Conservation (phyloP, 805 yeast species). For the Suhomyces sp. region DNA sequence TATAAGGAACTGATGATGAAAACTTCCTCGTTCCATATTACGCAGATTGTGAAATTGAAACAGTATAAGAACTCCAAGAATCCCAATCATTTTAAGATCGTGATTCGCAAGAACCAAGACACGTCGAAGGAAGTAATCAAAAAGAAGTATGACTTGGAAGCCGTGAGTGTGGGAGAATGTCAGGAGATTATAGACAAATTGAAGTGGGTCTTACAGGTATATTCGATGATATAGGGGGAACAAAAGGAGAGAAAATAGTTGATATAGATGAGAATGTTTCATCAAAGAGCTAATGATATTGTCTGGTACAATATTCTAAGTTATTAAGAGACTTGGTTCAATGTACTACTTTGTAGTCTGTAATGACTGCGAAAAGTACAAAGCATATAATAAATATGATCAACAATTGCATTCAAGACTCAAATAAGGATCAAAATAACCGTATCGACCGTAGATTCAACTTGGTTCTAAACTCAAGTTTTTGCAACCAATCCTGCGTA, state of each 20-base stretch:
- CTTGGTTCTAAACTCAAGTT: too few species aligned
- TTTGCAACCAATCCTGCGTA: too few species aligned
- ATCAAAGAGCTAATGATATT: too few species aligned
- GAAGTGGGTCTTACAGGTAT: constrained; percentile 54
- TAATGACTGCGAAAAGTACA: too few species aligned
- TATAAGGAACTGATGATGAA: constrained; percentile 71
- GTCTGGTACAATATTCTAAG: too few species aligned
- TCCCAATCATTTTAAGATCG: constrained; percentile 78
- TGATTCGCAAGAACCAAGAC: constrained; percentile 46
- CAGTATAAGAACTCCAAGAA: constrained; percentile 63
- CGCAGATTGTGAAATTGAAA: constrained; percentile 72
- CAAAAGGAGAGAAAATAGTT: constrained; percentile 15
- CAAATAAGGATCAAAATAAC: too few species aligned
- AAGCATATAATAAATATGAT: too few species aligned
- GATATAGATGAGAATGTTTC: constrained; percentile 23
- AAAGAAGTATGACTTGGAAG: constrained; percentile 79
- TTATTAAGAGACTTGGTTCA: too few species aligned
- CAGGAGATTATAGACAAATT: constrained; percentile 76
- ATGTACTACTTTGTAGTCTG: too few species aligned
- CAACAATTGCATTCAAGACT: too few species aligned
- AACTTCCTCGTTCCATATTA: constrained; percentile 82
- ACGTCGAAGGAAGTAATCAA: constrained; percentile 54
- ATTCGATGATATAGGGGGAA: constrained; percentile 31
- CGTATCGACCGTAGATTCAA: too few species aligned
- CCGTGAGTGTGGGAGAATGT: constrained; percentile 58